Conservation (phyloP, 768 basidiomycete genomes). For the Boletus bicolor region DNA sequence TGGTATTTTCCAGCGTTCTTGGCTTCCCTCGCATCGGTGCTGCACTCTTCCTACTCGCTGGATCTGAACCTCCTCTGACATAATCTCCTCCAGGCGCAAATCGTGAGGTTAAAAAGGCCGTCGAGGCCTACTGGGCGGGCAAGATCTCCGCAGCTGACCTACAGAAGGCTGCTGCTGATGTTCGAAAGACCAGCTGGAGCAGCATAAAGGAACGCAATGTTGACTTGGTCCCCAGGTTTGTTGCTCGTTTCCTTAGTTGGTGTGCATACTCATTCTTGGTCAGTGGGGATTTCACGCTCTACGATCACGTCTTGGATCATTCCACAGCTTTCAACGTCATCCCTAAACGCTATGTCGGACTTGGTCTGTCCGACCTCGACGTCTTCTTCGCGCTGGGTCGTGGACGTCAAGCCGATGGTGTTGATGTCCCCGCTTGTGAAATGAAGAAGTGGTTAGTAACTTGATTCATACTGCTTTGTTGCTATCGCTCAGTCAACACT, state of each 20-base stretch:
- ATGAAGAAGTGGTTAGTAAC: constrained; percentile 96
- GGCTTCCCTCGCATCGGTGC: constrained; percentile 86
- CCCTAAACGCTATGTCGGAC: constrained; percentile 88
- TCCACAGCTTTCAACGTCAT: constrained; percentile 95
- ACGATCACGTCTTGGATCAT: constrained; percentile 98
- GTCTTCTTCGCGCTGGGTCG: constrained; percentile 99
- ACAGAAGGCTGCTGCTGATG: constrained; percentile 80
- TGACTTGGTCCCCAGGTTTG: constrained; percentile 87
- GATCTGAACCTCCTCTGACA: constrained; percentile 1
- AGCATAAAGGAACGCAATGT: constrained; percentile 82
- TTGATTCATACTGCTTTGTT: background rate
- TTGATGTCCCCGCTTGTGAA: constrained; percentile 95
- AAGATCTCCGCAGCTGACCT: constrained; percentile 87
- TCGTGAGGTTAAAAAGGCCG: constrained; percentile 96
- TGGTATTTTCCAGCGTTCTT: constrained; percentile 83
- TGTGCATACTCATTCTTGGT: constrained; percentile 16
- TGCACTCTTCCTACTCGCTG: background rate
- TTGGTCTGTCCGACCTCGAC: constrained; percentile 84
- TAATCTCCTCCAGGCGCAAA: constrained; percentile 60
- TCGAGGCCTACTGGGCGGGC: constrained; percentile 97
- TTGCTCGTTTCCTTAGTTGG: constrained; percentile 4
- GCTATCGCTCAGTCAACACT: background rate
- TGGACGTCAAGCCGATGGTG: constrained; percentile 89
- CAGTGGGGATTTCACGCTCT: constrained; percentile 98
- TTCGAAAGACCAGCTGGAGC: constrained; percentile 87